Evolutionary conservation across 257 asterid genomes (phyloP), one percentile per base, ranked within the genome.

Genomic region (Anisodus tanguticus): DNA sequence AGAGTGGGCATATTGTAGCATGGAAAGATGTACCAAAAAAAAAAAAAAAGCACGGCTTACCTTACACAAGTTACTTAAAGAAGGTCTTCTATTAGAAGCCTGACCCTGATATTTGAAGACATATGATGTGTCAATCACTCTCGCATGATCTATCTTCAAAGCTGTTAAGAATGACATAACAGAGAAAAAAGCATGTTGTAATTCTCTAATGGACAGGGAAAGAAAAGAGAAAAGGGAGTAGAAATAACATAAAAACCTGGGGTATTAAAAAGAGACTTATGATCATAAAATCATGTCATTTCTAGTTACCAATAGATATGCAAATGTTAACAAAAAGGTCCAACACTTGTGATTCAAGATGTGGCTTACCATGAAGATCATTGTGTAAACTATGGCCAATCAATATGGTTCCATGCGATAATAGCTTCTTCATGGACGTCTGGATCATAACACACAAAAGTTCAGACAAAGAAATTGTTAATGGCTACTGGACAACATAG

Each of bases 321-420:
- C 81, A 47, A 31, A 77, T 15, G 82, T 15, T 26, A 6, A 76
- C 2, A 7, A 68, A 71, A 62, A 9, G 83, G 43, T 49, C 70
- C 76, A 26, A 62, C 67, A 15, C 37, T 16, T 83, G 10, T 71
- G 86, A 66, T 37, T 79, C 62, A 78, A 26, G 82, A 26, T 17
- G n/a, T 12, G 76, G 87, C 85, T 51, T 85, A 95, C 99, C 98
- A 87, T 83, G 90, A 88, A 97, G 98, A 89, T 97, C 99, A 74
- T 97, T 97, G 86, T 91, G 91, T 84, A 94, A 94, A 86, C 98
- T 90, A 91, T 97, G 99, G 67, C 99, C 99, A 66, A 90, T 91
- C 82, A 97, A 89, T 88, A 95, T 91, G 81, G 95, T 85, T 63
- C 94, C 97, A 80, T 87, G 93, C 66, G 93, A 85, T 80, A 97